Evolutionary conservation across 208 protist genomes (phyloP), one percentile per base, ranked within the genome.

Genomic region (Angomonas deanei): DNA sequence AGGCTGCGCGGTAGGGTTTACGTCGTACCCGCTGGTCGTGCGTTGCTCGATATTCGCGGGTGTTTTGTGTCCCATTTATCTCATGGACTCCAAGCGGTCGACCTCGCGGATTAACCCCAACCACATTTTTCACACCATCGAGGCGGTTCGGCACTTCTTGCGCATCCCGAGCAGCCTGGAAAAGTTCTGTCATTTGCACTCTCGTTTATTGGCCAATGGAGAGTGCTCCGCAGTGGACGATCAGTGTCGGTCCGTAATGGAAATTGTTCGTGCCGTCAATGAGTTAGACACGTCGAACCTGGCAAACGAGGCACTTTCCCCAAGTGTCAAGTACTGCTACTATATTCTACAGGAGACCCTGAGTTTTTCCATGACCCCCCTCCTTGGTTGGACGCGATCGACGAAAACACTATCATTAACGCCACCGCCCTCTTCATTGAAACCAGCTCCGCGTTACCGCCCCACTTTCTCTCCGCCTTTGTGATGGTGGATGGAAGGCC

Each of bases 311-410:
- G 28, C 60, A 26, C 71, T 88, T 17, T 85, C 76, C 8, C 71
- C 82, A 21, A 48, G 73, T 19, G 70, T 74, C 21, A 92, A 88
- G 70, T 92, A 92, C 56, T 67, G 70, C 60, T 82, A 85, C 54
- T 92, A 85, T 53, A 70, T 92, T 0, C 58, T 92, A 26, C 85
- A 92, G 53, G 85, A 92, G 48, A 74, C 70, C 23, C 76, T 88
- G 59, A 71, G 64, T 24, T 58, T 85, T 17, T 62, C 78, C 28
- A 72, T 75, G 32, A 65, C 72, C 28, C 81, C 77, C 3, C 87
- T 91, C 70, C 74, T 46, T 84, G 79, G 69, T 64, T 91, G 23
- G 72, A 84, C 52, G 70, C 70, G 13, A 62, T 68, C 53, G 72
- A 68, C 48, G 54, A 53, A 28, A 66, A 80, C 21, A 64, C 69